phyloP scores from a whole-genome alignment of 2,329 filamentous ascomycete genomes.

The Fusarium anguioides region DNA sequence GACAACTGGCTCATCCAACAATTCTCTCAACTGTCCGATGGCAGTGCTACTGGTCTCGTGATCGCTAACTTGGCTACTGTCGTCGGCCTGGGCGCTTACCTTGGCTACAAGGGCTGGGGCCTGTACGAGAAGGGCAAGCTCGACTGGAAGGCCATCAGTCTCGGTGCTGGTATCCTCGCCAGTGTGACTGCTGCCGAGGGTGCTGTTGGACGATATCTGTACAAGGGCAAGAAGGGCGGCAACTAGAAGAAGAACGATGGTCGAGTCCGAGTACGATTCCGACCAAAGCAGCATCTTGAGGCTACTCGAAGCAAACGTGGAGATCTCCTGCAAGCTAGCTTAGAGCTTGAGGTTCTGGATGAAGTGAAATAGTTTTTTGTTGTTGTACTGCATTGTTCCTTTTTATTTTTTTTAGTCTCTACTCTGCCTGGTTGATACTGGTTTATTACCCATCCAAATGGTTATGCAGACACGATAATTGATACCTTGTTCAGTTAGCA shows the following conservation, averaged over 20 bases:
- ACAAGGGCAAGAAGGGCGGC: slow-evolving; percentile 52
- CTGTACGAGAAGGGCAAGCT: slow-evolving; percentile 65
- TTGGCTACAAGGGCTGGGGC: slow-evolving; percentile 67
- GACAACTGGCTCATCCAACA: slow-evolving; percentile 63
- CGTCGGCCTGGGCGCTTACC: slow-evolving; percentile 63
- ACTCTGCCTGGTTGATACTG: slow-evolving; percentile 41
- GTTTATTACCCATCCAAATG: slow-evolving; percentile 38
- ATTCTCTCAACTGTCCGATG: slow-evolving; percentile 60
- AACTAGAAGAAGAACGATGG: slow-evolving; percentile 18
- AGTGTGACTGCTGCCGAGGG: slow-evolving; percentile 62
- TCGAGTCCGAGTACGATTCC: not conserved
- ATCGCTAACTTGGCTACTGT: slow-evolving; percentile 62
- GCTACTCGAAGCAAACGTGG: too few relatives aligned
- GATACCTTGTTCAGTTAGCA: slow-evolving; percentile 8
- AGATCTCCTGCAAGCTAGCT: too few relatives aligned
- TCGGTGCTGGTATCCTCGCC: slow-evolving; percentile 63
- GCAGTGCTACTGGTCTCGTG: slow-evolving; percentile 57
- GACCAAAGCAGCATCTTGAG: not conserved
- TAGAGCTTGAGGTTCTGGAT: too few relatives aligned
- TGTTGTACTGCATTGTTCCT: slow-evolving; percentile 28
- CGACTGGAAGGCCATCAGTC: slow-evolving; percentile 60
- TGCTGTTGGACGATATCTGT: slow-evolving; percentile 60
- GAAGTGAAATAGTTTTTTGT: slow-evolving; percentile 32
- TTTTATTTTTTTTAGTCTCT: slow-evolving; percentile 29
- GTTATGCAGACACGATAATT: slow-evolving; percentile 29